Conservation (phyloP, 306 rosid species). For the Argentina anserina region DNA sequence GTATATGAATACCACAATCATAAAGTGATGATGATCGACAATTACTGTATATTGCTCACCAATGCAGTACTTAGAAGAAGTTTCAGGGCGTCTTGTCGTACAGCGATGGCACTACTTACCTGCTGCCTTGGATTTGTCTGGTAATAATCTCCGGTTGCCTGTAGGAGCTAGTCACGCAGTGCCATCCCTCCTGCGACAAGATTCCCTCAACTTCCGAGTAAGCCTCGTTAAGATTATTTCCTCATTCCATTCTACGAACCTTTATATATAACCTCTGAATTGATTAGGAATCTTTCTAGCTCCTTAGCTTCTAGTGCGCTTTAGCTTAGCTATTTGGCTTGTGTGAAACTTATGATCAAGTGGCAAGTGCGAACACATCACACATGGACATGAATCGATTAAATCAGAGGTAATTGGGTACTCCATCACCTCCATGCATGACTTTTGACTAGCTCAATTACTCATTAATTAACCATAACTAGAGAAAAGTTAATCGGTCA, state of each 20-base stretch:
- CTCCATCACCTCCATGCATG: neutral
- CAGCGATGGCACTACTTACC: conserved; percentile 13
- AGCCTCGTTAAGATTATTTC: neutral
- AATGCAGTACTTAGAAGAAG: neutral
- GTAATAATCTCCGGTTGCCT: too few relatives aligned
- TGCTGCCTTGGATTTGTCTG: too few relatives aligned
- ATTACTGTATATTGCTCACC: neutral
- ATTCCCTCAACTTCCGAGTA: neutral
- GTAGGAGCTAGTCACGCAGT: neutral
- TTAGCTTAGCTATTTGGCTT: neutral
- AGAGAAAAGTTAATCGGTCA: neutral
- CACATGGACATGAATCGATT: neutral
- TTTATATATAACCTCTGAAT: neutral
- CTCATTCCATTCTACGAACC: too few relatives aligned
- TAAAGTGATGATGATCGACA: neutral
- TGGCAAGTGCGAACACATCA: neutral
- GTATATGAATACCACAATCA: neutral
- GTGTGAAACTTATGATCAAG: neutral
- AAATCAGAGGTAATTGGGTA: neutral
- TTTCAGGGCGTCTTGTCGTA: conserved; percentile 21
- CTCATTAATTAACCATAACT: neutral
- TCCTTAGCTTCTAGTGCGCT: neutral
- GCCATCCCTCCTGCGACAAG: neutral
- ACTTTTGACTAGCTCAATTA: neutral
- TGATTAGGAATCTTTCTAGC: neutral